Conservation (phyloP, 192 early-diverging fungal genomes). For the Coemansia sp. region DNA sequence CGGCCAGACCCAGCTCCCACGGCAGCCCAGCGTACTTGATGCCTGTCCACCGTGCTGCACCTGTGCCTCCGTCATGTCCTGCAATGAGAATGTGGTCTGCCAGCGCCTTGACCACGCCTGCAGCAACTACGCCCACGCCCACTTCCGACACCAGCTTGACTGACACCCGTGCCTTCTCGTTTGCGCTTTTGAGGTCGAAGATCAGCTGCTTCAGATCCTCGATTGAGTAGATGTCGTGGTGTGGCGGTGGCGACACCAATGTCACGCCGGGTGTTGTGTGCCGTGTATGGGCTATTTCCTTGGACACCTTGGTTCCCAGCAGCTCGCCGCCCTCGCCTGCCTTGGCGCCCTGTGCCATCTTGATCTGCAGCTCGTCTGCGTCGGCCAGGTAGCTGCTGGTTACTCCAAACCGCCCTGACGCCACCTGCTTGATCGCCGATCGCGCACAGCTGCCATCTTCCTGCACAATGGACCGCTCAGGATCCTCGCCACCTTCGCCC, state of each 20-base stretch:
- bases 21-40: slow-evolving; percentile 98
- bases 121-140: slow-evolving; percentile 95
- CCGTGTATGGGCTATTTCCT: slow-evolving; percentile 79
- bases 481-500: slow-evolving; percentile 97
- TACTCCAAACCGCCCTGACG: slow-evolving; percentile 97
- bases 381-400: slow-evolving; percentile 93
- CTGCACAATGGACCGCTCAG: slow-evolving; percentile 67
- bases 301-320: slow-evolving; percentile 70
- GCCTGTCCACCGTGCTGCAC: slow-evolving; percentile 95
- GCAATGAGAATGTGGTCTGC: slow-evolving; percentile 94
- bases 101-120: slow-evolving; percentile 95
- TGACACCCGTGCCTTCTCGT: slow-evolving; percentile 85
- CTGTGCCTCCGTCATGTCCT: slow-evolving; percentile 98
- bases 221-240: slow-evolving; percentile 99
- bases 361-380: slow-evolving; percentile 97
- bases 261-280: slow-evolving; percentile 95
- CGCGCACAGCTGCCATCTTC: slow-evolving; percentile 79
- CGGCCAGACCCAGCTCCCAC: slow-evolving; percentile 98
- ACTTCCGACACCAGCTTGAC: slow-evolving; percentile 98
- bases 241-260: slow-evolving; percentile 95
- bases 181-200: slow-evolving; percentile 95
- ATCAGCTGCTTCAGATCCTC: slow-evolving; percentile 99
- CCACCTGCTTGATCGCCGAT: slow-evolving; percentile 98
- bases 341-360: slow-evolving; percentile 99
- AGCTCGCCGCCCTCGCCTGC: slow-evolving; percentile 95